A percentile compares a stretch with the other conserved stretches of the same genome.
Conservation (phyloP, 306 rosid genomes). For the Fagus crenata region DNA sequence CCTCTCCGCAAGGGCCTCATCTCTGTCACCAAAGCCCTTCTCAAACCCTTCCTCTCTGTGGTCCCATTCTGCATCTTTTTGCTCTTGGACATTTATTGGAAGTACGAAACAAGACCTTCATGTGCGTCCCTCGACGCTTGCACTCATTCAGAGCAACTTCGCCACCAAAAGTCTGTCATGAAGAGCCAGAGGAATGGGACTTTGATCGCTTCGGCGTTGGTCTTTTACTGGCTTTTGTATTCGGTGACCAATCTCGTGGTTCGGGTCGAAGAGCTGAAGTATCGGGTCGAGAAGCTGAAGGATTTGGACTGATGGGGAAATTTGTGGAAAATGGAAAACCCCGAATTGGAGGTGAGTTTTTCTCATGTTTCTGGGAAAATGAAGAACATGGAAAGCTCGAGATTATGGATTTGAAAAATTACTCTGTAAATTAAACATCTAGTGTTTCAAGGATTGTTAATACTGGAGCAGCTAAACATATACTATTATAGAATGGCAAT, state of each 20-base stretch:
- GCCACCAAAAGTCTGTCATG: constrained; percentile 9
- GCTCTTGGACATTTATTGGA: constrained; percentile 21
- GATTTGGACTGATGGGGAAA: not conserved
- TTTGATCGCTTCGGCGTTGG: constrained; percentile 15
- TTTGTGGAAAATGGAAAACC: not conserved
- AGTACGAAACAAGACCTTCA: constrained; percentile 16
- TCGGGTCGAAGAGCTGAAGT: constrained; percentile 8
- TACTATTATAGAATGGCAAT: no score
- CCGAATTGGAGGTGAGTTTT: not conserved
- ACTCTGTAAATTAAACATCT: not conserved
- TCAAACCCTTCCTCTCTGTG: constrained; percentile 10
- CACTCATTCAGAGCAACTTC: constrained; percentile 2
- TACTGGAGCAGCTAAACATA: no score
- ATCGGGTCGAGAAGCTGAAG: not conserved
- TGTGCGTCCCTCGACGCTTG: not conserved
- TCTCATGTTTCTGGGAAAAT: not conserved
- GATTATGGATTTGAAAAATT: not conserved
- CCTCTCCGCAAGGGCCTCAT: constrained; percentile 18
- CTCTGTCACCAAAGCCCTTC: not conserved
- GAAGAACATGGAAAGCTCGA: no score
- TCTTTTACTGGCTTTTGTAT: constrained; percentile 11
- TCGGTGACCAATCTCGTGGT: constrained; percentile 15
- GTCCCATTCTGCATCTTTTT: constrained; percentile 15
- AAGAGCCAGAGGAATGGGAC: constrained; percentile 24
- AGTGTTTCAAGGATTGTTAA: no score